Evolutionary conservation across 192 early-diverging fungal genomes (phyloP).

Genomic region (Coemansia nantahalensis): DNA sequence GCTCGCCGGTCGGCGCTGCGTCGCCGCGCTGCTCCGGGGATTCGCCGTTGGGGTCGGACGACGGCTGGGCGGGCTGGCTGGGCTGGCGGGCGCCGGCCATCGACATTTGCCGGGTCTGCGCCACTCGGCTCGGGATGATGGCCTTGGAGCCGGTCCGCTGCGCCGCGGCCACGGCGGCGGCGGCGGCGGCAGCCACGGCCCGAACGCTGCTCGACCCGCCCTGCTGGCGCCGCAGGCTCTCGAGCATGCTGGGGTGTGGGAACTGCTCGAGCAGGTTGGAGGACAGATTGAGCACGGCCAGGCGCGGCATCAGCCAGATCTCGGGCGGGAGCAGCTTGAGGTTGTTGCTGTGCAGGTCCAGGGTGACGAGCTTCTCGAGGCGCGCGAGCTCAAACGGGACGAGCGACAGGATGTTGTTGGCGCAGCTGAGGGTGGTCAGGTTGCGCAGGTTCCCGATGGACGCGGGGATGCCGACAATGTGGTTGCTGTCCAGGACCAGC

Average conservation of each 20-base stretch:
- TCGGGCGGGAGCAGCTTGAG: slow-evolving; percentile 68
- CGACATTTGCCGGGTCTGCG: slow-evolving; percentile 36
- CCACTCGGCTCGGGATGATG: slow-evolving; percentile 12
- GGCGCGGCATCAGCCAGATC: slow-evolving; percentile 71
- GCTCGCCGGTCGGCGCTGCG: slow-evolving; percentile 1
- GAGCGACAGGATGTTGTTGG: slow-evolving; percentile 66
- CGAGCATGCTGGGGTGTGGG: slow-evolving; percentile 66
- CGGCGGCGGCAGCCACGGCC: slow-evolving; percentile 47
- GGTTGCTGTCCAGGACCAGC: slow-evolving; percentile 68
- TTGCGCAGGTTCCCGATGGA: slow-evolving; percentile 58
- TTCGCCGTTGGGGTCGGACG: slow-evolving; percentile 21
- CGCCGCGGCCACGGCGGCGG: slow-evolving; percentile 51
- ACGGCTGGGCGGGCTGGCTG: slow-evolving; percentile 36
- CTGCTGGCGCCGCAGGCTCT: slow-evolving; percentile 47
- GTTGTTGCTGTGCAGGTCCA: slow-evolving; percentile 79
- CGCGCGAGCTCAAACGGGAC: slow-evolving; percentile 69
- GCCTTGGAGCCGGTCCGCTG: slow-evolving; percentile 35
- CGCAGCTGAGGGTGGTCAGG: slow-evolving; percentile 58
- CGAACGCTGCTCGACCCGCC: slow-evolving; percentile 45
- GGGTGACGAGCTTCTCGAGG: slow-evolving; percentile 56
- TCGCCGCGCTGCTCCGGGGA: slow-evolving; percentile 2
- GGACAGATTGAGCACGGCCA: slow-evolving; percentile 71
- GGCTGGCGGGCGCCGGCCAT: slow-evolving; percentile 27
- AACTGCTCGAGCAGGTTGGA: slow-evolving; percentile 81
- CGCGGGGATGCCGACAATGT: slow-evolving; percentile 63